These are phyloP conservation scores for Suhomyces vadensis DNA, from an alignment of 805 yeast species.

Conservation along the genomic window DNA sequence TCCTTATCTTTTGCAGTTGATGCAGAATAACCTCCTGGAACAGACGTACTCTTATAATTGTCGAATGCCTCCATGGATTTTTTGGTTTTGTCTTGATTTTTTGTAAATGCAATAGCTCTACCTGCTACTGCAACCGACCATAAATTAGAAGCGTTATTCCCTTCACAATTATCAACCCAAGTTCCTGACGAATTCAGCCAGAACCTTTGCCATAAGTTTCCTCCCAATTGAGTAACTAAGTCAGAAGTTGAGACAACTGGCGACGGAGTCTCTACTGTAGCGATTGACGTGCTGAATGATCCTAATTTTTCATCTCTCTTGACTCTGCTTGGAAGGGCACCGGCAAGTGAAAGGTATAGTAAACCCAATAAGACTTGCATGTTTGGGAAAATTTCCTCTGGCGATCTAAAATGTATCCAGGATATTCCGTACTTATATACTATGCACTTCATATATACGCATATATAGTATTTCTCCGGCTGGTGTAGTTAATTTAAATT, in stretches of 20 bases:
- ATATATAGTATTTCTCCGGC: too few species aligned
- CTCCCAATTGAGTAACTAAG: neutral
- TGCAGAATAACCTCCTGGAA: slow-evolving; percentile 25
- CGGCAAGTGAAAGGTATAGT: neutral
- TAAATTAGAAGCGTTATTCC: slow-evolving; percentile 16
- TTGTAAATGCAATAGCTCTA: slow-evolving; percentile 18
- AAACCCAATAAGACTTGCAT: neutral
- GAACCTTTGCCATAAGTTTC: slow-evolving; percentile 13
- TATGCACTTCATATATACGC: too few species aligned
- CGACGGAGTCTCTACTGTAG: neutral
- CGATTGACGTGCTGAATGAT: neutral
- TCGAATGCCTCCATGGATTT: slow-evolving; percentile 15
- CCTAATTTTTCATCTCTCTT: neutral
- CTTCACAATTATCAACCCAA: slow-evolving; percentile 19
- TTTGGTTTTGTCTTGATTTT: slow-evolving; percentile 14
- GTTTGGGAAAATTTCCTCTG: too few species aligned
- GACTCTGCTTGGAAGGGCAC: slow-evolving; percentile 1
- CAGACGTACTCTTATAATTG: slow-evolving; percentile 18
- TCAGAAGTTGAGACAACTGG: slow-evolving; percentile 5
- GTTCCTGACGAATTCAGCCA: slow-evolving; percentile 12
- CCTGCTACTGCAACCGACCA: slow-evolving; percentile 30
- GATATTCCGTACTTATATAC: too few species aligned
- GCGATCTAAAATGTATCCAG: too few species aligned
- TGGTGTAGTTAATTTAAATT: too few species aligned
- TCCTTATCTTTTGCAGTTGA: slow-evolving; percentile 22